Evolutionary conservation across 2,329 filamentous ascomycete genomes (phyloP).

Genomic region (Fusarium cyanostomum): DNA sequence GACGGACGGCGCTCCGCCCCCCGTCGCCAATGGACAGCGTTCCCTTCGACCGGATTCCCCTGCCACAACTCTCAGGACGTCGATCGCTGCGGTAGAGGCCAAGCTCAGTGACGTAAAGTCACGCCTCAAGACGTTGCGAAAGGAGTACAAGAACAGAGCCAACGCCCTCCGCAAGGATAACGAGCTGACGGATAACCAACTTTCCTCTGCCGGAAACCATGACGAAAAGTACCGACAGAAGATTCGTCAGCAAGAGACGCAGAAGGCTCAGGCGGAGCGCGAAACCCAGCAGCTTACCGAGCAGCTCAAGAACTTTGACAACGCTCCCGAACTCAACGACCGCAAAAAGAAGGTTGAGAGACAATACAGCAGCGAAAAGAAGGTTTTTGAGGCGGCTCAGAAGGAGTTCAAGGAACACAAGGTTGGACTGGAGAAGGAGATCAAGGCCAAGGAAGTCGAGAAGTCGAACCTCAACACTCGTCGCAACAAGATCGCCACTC

Average conservation of each 20-base stretch:
- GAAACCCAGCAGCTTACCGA: slow-evolving; percentile 66
- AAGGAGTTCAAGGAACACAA: slow-evolving; percentile 67
- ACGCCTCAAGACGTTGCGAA: slow-evolving; percentile 74
- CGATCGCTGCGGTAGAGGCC: slow-evolving; percentile 75
- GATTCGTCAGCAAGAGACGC: slow-evolving; percentile 77
- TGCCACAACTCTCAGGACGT: slow-evolving; percentile 78
- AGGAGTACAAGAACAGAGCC: slow-evolving; percentile 77
- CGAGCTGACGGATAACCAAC: slow-evolving; percentile 71
- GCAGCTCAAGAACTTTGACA: slow-evolving; percentile 69
- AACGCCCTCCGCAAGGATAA: slow-evolving; percentile 77
- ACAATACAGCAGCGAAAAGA: slow-evolving; percentile 64
- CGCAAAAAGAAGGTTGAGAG: slow-evolving; percentile 65
- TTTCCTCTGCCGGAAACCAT: slow-evolving; percentile 74
- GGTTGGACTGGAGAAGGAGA: slow-evolving; percentile 67
- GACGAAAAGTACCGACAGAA: slow-evolving; percentile 82
- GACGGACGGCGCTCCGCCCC: slow-evolving; percentile 43
- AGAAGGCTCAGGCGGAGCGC: slow-evolving; percentile 71
- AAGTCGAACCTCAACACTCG: slow-evolving; percentile 71
- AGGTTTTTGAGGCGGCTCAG: slow-evolving; percentile 67
- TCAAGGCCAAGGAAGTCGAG: slow-evolving; percentile 71
- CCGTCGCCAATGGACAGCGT: slow-evolving; percentile 60
- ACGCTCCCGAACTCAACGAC: slow-evolving; percentile 69
- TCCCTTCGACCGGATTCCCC: slow-evolving; percentile 79
- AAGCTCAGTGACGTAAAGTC: slow-evolving; percentile 76
- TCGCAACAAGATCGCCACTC: slow-evolving; percentile 75